Percentiles rank a stretch among this genome's conserved stretches.
Conservation (phyloP, 345 rosid species). For the Anastatica hierochuntica region DNA sequence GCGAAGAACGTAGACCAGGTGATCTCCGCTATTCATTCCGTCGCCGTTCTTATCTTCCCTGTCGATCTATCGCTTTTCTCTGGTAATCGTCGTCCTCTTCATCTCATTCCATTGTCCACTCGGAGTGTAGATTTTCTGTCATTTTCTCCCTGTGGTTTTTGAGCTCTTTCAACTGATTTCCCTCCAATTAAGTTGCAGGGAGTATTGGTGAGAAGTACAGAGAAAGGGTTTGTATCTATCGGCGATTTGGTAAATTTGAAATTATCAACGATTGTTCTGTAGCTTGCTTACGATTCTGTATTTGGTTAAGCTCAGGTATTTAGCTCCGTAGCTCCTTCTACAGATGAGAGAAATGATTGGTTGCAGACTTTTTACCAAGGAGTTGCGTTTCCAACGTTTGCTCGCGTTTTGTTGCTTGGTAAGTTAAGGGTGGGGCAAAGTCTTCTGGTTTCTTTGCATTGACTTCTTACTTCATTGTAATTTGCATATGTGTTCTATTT, state of each 20-base stretch:
- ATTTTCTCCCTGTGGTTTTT: no score
- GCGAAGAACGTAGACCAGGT: slow-evolving; percentile 71
- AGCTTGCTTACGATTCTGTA: not conserved
- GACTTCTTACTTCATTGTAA: no score
- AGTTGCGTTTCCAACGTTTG: slow-evolving; percentile 61
- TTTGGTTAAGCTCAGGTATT: slow-evolving; percentile 31
- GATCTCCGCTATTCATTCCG: slow-evolving; percentile 61
- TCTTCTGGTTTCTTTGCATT: no score
- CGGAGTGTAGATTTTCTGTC: not conserved
- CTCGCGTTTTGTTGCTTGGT: slow-evolving; percentile 68
- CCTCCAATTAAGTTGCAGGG: slow-evolving; percentile 32
- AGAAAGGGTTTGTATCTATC: slow-evolving; percentile 40
- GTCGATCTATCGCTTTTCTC: slow-evolving; percentile 44
- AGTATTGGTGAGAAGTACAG: slow-evolving; percentile 38
- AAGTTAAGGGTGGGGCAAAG: no score
- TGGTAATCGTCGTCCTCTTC: slow-evolving; percentile 28
- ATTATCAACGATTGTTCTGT: not conserved
- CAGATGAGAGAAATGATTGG: slow-evolving; percentile 40
- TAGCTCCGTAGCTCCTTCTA: slow-evolving; percentile 30
- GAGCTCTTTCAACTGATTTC: no score
- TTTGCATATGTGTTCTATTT: not conserved
- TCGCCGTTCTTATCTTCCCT: slow-evolving; percentile 69
- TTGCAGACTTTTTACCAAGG: slow-evolving; percentile 57
- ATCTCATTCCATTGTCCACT: not conserved
- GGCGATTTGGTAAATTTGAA: not conserved